Base-by-base conservation (phyloP, 495 filamentous ascomycete genomes). In the Penicillium desertorum region DNA sequence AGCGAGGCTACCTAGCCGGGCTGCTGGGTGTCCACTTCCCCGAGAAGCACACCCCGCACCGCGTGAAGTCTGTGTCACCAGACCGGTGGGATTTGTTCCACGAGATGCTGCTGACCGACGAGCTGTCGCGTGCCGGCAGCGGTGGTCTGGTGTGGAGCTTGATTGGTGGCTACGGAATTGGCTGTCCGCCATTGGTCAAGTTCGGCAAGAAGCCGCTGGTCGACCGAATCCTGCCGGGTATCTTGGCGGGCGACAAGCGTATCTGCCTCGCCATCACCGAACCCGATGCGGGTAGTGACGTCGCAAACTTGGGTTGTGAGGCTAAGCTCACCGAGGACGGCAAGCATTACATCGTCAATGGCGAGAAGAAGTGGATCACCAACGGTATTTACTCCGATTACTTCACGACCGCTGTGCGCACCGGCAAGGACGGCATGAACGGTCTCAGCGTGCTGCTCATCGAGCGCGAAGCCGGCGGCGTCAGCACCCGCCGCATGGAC, bases 301-400 rank as follows among this genome's bases (percentile, higher is more conserved):
- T 98, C 16, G 94, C 94, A 51, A 97, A 95, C 75, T 74, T 98
- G 39, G 92, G 86, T 23, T 97, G 93, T 70, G 92, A 96, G 79
- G 94, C 94, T 27, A 96, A 95, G 78, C 87, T 96, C 43, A 86
- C 81, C 51, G 85, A 90, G 62, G 93, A 97, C 68, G 94, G 94
- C 67, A 98, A 97, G 81, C 90, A 97, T 73, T 98, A 95, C 73
- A 97, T 98, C 58, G 94, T 98, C 73, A 98, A 98, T 69, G 94
- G 94, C 42, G 94, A 97, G 83, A 98, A 98, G 86, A 98, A 98
- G 75, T 98, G 94, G 94, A 98, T 98, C 74, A 97, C 93, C 67
- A 98, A 98, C 78, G 94, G 94, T 64, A 83, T 96, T 59, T 97
- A 90, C 89, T 83, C 80, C 55, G 94, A 98, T 71, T 98, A 97